A percentile compares a stretch with the other conserved stretches of the same genome.
These are phyloP conservation scores for Salix udensis DNA, from an alignment of 345 rosid species.

Conservation along the genomic window DNA sequence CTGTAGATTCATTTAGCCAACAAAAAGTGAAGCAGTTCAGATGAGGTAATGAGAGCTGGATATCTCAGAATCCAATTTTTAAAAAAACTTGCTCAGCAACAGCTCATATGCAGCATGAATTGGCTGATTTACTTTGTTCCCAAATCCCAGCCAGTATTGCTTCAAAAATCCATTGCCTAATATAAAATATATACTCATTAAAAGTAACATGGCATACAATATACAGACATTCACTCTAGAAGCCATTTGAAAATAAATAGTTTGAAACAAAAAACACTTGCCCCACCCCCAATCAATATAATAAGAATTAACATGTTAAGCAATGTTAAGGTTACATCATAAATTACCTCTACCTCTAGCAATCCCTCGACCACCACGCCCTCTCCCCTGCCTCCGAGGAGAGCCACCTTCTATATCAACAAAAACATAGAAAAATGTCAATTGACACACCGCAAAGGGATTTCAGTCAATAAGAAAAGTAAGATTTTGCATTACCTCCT, in stretches of 20 bases:
- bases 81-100: background rate
- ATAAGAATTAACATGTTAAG: background rate
- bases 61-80: background rate
- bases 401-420: slow-evolving; percentile 19
- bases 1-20: background rate
- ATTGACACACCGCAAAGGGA: background rate
- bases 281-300: background rate
- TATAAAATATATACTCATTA: background rate
- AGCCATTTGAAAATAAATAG: no score
- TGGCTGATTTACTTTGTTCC: background rate
- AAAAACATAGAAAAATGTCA: background rate
- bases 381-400: slow-evolving; percentile 14
- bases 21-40: background rate
- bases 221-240: background rate
- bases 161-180: background rate
- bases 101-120: background rate
- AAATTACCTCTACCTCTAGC: slow-evolving; percentile 25
- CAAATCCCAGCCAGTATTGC: background rate
- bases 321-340: background rate
- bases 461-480: background rate
- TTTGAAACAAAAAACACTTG: background rate
- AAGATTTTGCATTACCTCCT: slow-evolving; percentile 19
- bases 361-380: slow-evolving; percentile 17
- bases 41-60: background rate
- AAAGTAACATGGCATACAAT: background rate